Evolutionary conservation across 352 stramenopile genomes (phyloP).

Genomic region (Globisporangium megalacanthum): DNA sequence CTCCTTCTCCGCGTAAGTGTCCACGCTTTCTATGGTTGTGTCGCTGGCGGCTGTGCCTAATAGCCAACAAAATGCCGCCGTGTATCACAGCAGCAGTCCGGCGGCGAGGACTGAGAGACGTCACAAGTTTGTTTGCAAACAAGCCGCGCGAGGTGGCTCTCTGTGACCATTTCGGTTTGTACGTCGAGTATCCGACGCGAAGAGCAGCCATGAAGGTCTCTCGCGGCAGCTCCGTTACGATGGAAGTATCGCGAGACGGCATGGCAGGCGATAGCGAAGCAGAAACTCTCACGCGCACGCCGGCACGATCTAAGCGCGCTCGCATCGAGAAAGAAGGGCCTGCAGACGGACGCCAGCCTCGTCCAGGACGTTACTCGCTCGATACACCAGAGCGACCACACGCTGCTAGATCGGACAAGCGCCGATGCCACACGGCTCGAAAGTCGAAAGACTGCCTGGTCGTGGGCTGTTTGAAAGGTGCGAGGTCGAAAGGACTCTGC

Average conservation of each 20-base stretch:
- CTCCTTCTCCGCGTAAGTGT: slow-evolving; percentile 2
- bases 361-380: slow-evolving; percentile 35
- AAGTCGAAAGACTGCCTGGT: slow-evolving; percentile 74
- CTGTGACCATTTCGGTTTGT: not conserved
- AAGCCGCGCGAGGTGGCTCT: not conserved
- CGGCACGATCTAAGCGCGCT: not conserved
- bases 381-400: slow-evolving; percentile 14
- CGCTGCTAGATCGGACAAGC: slow-evolving; percentile 1
- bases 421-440: slow-evolving; percentile 30
- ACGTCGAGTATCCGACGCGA: not conserved
- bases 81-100: not conserved
- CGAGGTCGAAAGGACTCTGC: slow-evolving; percentile 73
- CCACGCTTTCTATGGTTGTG: not conserved
- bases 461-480: slow-evolving; percentile 63
- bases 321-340: not conserved
- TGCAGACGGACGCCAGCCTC: not conserved
- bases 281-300: not conserved
- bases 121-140: not conserved
- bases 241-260: not conserved
- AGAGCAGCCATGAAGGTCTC: not conserved
- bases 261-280: not conserved
- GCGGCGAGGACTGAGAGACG: not conserved
- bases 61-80: not conserved
- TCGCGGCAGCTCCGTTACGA: not conserved
- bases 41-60: not conserved